Conservation (phyloP, 148 eudicot genomes). For the Rheum nobile region DNA sequence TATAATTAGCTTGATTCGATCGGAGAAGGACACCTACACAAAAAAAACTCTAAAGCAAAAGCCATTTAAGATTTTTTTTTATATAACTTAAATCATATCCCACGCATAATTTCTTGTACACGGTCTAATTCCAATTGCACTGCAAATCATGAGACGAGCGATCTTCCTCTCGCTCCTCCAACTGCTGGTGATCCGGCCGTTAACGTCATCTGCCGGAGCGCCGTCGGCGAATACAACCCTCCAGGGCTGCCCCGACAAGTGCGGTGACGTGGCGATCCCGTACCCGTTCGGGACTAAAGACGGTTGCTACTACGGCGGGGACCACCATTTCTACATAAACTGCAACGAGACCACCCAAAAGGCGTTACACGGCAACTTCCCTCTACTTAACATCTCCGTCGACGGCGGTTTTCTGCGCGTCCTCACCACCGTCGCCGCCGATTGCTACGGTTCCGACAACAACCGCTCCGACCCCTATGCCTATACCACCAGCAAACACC, state of each 20-base stretch:
- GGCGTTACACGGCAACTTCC: background rate
- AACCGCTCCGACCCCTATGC: background rate
- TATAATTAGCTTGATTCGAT: no score
- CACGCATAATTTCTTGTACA: no score
- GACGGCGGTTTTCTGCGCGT: background rate
- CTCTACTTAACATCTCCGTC: background rate
- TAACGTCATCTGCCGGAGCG: background rate
- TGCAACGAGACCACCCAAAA: background rate
- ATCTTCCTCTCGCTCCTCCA: background rate
- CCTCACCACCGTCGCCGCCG: background rate
- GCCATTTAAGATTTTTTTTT: no score
- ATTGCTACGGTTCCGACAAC: background rate
- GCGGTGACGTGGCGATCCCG: slow-evolving; percentile 3
- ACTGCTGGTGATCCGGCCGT: background rate
- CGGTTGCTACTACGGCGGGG: background rate
- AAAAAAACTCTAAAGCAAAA: no score
- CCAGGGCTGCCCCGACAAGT: background rate
- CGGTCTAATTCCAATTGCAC: no score
- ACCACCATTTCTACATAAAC: background rate
- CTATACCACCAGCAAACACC: background rate
- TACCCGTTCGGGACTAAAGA: slow-evolving; percentile 4
- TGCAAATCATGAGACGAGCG: background rate
- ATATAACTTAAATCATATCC: no score
- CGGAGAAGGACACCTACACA: no score
- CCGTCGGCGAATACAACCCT: background rate